phyloP scores from a whole-genome alignment of 169 alveolate species.

The Cryptosporidium ubiquitum region DNA sequence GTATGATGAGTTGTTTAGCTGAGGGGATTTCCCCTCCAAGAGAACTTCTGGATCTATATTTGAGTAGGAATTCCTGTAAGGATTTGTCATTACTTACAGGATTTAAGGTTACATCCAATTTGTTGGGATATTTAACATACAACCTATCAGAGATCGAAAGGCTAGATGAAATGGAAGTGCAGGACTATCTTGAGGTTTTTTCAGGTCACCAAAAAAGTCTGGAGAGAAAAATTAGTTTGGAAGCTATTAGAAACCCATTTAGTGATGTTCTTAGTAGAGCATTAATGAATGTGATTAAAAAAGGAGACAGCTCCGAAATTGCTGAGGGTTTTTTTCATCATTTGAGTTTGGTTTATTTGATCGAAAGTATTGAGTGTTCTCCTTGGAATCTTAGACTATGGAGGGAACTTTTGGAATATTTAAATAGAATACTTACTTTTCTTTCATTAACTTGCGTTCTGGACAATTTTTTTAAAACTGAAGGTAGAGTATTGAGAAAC shows the following conservation, averaged over 20 bases:
- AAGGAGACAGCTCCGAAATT: background rate
- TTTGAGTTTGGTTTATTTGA: background rate
- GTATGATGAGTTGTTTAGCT: slow-evolving; percentile 10
- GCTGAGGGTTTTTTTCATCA: slow-evolving; percentile 18
- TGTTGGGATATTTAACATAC: background rate
- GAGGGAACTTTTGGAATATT: background rate
- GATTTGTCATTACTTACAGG: background rate
- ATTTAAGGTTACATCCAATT: slow-evolving; percentile 1
- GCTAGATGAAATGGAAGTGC: background rate
- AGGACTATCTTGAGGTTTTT: slow-evolving; percentile 25
- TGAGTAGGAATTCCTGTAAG: background rate
- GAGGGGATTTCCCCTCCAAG: slow-evolving; percentile 26
- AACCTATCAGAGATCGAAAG: background rate
- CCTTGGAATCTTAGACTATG: slow-evolving; percentile 32
- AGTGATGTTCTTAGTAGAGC: background rate
- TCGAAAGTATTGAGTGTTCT: slow-evolving; percentile 8
- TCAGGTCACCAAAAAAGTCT: background rate
- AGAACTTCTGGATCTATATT: slow-evolving; percentile 13
- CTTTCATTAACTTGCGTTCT: slow-evolving; percentile 1
- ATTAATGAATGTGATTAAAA: background rate
- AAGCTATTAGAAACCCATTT: slow-evolving; percentile 21
- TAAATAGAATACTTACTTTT: background rate
- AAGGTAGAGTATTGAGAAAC: background rate
- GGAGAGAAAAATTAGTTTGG: background rate
- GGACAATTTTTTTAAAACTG: background rate